These are phyloP conservation scores for Ceratocystis cacaofunesta DNA, from an alignment of 2,329 filamentous ascomycete species.

Conservation along the genomic window DNA sequence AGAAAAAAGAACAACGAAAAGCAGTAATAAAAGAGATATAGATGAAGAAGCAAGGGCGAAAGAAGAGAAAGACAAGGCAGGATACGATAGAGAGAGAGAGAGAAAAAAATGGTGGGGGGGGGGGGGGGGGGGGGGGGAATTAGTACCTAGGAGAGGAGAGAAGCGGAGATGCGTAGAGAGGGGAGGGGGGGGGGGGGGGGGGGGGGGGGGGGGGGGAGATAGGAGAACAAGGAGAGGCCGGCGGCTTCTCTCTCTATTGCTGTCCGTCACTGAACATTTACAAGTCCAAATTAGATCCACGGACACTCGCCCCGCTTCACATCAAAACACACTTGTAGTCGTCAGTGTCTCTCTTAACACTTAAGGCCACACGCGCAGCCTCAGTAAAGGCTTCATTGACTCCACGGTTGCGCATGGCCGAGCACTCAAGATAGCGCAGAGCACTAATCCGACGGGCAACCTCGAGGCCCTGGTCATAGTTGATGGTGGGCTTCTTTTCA, in stretches of 20 bases:
- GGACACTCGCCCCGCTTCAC: constrained; percentile 26
- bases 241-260: neutral
- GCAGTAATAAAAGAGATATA: neutral
- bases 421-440: constrained; percentile 92
- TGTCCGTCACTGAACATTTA: too few species aligned
- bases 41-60: constrained; percentile 1
- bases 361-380: constrained; percentile 81
- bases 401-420: constrained; percentile 91
- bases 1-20: neutral
- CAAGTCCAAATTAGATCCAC: too few species aligned
- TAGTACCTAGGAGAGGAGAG: too few species aligned
- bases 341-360: constrained; percentile 50
- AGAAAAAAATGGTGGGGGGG: neutral
- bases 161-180: too few species aligned
- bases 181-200: too few species aligned
- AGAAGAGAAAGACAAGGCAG: neutral
- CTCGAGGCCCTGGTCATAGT: constrained; percentile 80
- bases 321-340: constrained; percentile 47
- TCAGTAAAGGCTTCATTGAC: constrained; percentile 99
- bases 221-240: neutral
- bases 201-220: too few species aligned
- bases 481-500: constrained; percentile 61
- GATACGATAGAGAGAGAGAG: neutral
- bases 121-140: too few species aligned
- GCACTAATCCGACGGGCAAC: constrained; percentile 86